phyloP scores from a whole-genome alignment of 164 flowering plant species.

The Echeveria elegans region DNA sequence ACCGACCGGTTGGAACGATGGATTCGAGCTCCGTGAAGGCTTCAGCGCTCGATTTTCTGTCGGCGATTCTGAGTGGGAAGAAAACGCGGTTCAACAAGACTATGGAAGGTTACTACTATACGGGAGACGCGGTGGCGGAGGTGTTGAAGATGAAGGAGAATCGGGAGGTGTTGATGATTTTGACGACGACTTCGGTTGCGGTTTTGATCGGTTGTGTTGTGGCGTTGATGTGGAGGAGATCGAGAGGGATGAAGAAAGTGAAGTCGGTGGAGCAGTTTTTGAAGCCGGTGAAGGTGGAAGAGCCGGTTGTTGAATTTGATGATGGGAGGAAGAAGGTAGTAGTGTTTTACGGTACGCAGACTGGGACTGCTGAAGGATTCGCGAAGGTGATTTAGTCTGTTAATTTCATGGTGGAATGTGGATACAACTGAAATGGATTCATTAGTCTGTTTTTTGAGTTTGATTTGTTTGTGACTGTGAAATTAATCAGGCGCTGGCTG shows the following conservation, averaged over 20 bases:
- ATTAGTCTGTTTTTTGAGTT: background rate
- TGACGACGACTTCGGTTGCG: conserved; percentile 75
- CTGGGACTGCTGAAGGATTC: conserved; percentile 97
- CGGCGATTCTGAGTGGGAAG: background rate
- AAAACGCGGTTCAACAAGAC: background rate
- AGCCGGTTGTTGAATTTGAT: conserved; percentile 35
- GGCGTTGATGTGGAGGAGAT: conserved; percentile 52
- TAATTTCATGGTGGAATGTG: background rate
- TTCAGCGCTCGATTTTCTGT: background rate
- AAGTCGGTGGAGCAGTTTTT: conserved; percentile 17
- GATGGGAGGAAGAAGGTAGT: conserved; percentile 78
- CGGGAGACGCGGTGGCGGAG: background rate
- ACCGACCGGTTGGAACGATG: too few species aligned
- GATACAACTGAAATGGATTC: background rate
- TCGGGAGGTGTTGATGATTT: conserved; percentile 37
- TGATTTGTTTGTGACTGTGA: background rate
- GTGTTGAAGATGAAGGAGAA: background rate
- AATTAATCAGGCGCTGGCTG: conserved; percentile 54
- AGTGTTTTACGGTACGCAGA: conserved; percentile 86
- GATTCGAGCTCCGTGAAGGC: background rate
- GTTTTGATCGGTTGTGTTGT: conserved; percentile 67
- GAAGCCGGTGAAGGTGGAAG: conserved; percentile 13
- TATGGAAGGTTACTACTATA: background rate
- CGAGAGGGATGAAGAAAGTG: conserved; percentile 40
- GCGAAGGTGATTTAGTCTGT: conserved; percentile 57